These are phyloP conservation scores for Gossypioides kirkii DNA, from an alignment of 345 rosid species.

Conservation along the genomic window DNA sequence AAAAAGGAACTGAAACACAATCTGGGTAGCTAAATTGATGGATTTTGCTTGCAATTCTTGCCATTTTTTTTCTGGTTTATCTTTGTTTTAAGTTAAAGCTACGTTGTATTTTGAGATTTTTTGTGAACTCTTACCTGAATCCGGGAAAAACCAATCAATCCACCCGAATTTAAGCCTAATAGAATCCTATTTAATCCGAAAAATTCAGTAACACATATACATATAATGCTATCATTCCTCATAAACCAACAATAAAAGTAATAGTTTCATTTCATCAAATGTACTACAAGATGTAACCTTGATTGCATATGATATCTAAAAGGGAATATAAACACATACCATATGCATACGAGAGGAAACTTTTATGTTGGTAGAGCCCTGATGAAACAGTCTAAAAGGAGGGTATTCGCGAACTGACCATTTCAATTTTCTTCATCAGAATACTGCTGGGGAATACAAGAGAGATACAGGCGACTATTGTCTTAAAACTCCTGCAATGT, in stretches of 20 bases:
- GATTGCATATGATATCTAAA: too few relatives aligned
- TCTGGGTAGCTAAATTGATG: background rate
- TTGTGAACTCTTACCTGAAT: too few relatives aligned
- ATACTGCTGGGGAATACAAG: too few relatives aligned
- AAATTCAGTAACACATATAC: too few relatives aligned
- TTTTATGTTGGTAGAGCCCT: background rate
- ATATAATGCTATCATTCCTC: too few relatives aligned
- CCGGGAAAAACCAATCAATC: too few relatives aligned
- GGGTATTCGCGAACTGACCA: background rate
- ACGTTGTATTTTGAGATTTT: background rate
- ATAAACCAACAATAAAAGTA: too few relatives aligned
- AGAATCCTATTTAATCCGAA: too few relatives aligned
- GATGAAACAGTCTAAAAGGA: background rate
- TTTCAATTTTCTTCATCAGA: background rate
- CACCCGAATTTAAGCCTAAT: too few relatives aligned
- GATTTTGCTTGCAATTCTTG: background rate
- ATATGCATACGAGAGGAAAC: background rate
- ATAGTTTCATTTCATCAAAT: too few relatives aligned
- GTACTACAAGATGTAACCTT: too few relatives aligned
- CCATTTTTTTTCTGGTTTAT: background rate
- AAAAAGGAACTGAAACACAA: background rate
- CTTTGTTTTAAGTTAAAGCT: background rate
- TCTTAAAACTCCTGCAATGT: conserved; percentile 28
- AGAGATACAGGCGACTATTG: background rate
- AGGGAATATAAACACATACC: background rate